Base-by-base conservation (phyloP, 306 rosid genomes). In the Elaeagnus macrophylla region DNA sequence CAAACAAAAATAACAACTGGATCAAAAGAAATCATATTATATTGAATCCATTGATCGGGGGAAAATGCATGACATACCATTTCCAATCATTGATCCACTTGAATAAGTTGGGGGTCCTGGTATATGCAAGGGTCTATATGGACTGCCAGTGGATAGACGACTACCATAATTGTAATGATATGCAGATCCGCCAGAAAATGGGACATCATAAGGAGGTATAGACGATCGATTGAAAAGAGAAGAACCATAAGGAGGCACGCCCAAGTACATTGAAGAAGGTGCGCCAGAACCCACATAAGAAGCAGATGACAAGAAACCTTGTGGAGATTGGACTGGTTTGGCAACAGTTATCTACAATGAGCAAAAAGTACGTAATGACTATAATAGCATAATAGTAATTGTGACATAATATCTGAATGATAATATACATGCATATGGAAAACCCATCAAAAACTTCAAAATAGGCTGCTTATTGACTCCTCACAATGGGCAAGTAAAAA, bases 231-330 rank as follows among this genome's bases (percentile, higher is more conserved):
- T 87, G 79, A 91, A 84, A 12, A 91, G 62, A 67, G 97, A 91
- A 48, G 97, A 80, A 10, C 99, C 96, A 37, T 87, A 91, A 9
- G 99, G 96, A 10, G 96, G 96, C 60, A 87, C 89, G 39, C 89
- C 83, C 48, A 88, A 78, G 75, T 91, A 91, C 79, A 91, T 79
- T 36, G 99, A 87, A 61, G 99, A 77, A 53, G 95, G 99, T 18
- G 87, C 73, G 64, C 78, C 93, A 54, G 96, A 69, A 51, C 87
- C 95, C 64, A 87, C 53, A 54, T 84, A 91, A 52, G 96, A 82
- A 20, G 96, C 71, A 52, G 89, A 43, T 19, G 91, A 79, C 12
- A 95, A 55, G 75, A 82, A 91, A 59, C 87, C 81, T 59, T 71
- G 99, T 0, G 84, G 96, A 17, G 68, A 72, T 53, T 82, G 99